Evolutionary conservation across 1,284 basidiomycete genomes (phyloP).

Genomic region (Pseudozyma pruni): DNA sequence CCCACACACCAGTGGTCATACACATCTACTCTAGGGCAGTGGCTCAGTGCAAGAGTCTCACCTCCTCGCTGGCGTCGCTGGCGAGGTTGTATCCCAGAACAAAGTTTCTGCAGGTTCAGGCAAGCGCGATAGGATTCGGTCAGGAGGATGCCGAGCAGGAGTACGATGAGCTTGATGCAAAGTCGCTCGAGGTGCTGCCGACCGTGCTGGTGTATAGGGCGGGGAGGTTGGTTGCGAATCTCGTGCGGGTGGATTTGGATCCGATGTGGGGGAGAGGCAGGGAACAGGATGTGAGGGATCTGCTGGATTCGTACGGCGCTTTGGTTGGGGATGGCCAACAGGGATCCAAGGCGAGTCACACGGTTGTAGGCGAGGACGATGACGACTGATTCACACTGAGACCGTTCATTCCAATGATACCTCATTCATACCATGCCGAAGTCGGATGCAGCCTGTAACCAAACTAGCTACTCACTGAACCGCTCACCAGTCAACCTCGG

Average conservation of each 20-base stretch:
- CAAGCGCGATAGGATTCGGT: constrained; percentile 57
- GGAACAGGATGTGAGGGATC: constrained; percentile 46
- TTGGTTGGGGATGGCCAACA: neutral
- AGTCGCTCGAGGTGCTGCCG: constrained; percentile 51
- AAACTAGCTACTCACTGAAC: no score
- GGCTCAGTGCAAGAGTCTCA: constrained; percentile 49
- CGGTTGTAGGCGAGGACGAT: neutral
- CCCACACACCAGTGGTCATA: constrained; percentile 46
- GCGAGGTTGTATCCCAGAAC: constrained; percentile 53
- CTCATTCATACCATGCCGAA: no score
- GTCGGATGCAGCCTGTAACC: no score
- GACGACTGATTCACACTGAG: neutral
- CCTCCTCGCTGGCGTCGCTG: constrained; percentile 41
- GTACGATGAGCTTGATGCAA: constrained; percentile 44
- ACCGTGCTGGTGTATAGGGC: constrained; percentile 58
- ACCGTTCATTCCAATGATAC: no score
- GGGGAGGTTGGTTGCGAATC: constrained; percentile 52
- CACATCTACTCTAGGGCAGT: constrained; percentile 61
- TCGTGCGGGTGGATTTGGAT: constrained; percentile 58
- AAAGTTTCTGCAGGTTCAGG: constrained; percentile 60
- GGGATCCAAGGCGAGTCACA: neutral
- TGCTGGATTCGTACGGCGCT: constrained; percentile 29
- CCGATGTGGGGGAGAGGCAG: constrained; percentile 43
- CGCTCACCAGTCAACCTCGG: no score
- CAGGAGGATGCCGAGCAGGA: constrained; percentile 44